A percentile compares a stretch with the other conserved stretches of the same genome.
Conservation (phyloP, 176 grass and related monocot genomes). For the Carex parvula region DNA sequence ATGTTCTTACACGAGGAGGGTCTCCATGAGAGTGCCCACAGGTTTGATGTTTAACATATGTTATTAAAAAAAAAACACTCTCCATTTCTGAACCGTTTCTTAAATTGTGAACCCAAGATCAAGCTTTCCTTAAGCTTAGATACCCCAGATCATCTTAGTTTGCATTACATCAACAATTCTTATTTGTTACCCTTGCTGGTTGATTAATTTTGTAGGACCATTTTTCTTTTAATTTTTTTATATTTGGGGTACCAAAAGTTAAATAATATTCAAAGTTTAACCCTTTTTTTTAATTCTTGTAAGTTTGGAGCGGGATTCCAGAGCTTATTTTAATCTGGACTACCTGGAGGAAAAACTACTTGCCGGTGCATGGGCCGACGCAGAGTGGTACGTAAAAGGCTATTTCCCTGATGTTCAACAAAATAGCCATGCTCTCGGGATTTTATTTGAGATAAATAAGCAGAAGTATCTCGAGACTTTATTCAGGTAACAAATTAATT, state of each 20-base stretch:
- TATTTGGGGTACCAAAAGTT: neutral
- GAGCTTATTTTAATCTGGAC: constrained; percentile 26
- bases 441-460: constrained; percentile 32
- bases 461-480: constrained; percentile 29
- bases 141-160: no score
- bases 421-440: constrained; percentile 17
- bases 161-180: no score
- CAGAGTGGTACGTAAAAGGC: constrained; percentile 27
- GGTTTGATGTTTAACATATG: neutral
- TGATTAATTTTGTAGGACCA: neutral
- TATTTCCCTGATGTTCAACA: constrained; percentile 25
- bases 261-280: neutral
- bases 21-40: neutral
- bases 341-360: constrained; percentile 30
- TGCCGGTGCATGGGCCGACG: constrained; percentile 21
- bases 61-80: neutral
- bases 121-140: no score
- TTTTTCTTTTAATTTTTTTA: neutral
- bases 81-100: neutral
- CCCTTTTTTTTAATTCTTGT: neutral
- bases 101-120: neutral
- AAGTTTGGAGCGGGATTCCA: constrained; percentile 35
- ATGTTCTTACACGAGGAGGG: neutral
- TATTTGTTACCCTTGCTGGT: neutral
- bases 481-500: constrained; percentile 16